Evolutionary conservation across 352 stramenopile genomes (phyloP).

Genomic region (Globisporangium megalacanthum): DNA sequence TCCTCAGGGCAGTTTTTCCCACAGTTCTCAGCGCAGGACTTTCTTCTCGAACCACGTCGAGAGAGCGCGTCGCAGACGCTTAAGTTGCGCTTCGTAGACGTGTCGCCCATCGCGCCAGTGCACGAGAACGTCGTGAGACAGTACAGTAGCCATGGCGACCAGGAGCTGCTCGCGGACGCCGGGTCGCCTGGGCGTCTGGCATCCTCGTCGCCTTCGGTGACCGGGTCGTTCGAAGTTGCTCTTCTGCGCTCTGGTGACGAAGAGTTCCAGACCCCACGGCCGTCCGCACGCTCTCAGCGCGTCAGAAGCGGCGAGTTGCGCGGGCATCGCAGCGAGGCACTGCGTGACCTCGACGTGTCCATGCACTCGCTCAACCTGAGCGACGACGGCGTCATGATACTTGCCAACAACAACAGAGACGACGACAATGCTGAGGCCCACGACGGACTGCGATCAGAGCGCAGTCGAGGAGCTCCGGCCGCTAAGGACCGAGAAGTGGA

Average conservation of each 20-base stretch:
- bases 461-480: slow-evolving; percentile 8
- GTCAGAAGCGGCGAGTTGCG: neutral
- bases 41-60: slow-evolving; percentile 12
- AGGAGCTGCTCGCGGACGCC: neutral
- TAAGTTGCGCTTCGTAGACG: slow-evolving; percentile 34
- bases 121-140: neutral
- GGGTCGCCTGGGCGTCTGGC: no score
- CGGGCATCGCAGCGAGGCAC: neutral
- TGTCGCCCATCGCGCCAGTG: slow-evolving; percentile 55
- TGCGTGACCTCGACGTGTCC: slow-evolving; percentile 44
- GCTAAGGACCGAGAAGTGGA: slow-evolving; percentile 14
- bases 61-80: slow-evolving; percentile 49
- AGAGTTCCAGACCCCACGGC: slow-evolving; percentile 12
- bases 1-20: slow-evolving; percentile 30
- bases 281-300: neutral
- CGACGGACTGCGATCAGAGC: neutral
- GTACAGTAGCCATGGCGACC: slow-evolving; percentile 4
- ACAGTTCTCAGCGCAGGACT: slow-evolving; percentile 54
- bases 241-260: slow-evolving; percentile 5
- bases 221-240: slow-evolving; percentile 1
- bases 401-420: slow-evolving; percentile 2
- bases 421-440: neutral
- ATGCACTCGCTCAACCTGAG: slow-evolving; percentile 75
- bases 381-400: slow-evolving; percentile 25
- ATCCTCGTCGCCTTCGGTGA: neutral